Conservation (phyloP, 805 yeast genomes). For the Lipomyces mesembrius region DNA sequence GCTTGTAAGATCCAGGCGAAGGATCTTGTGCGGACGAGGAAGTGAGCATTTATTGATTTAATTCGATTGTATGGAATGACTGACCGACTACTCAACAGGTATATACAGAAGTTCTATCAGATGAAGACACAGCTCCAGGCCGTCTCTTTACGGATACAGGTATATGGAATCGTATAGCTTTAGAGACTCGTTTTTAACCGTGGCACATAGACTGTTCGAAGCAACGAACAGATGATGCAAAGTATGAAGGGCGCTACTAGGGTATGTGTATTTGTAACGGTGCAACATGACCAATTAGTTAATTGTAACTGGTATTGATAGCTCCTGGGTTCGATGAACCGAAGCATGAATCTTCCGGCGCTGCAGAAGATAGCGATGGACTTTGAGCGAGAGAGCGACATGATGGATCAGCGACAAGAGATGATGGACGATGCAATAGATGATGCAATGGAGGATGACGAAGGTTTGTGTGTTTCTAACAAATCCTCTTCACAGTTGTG, state of each 20-base stretch:
- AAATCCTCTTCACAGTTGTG: too few relatives aligned
- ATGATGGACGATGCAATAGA: conserved; percentile 98
- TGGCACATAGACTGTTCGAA: conserved; percentile 64
- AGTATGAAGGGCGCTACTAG: conserved; percentile 93
- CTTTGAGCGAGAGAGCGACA: conserved; percentile 87
- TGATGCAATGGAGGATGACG: conserved; percentile 90
- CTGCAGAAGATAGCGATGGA: conserved; percentile 89
- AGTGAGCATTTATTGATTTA: conserved; percentile 33
- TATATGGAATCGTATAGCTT: not conserved
- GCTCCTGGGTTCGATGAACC: conserved; percentile 76
- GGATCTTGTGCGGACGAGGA: conserved; percentile 86
- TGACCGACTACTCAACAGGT: not conserved
- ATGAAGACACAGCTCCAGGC: conserved; percentile 97
- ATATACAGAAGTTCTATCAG: conserved; percentile 81
- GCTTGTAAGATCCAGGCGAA: conserved; percentile 94
- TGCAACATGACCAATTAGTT: not conserved
- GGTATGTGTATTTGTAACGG: conserved; percentile 43
- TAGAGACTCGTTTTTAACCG: not conserved
- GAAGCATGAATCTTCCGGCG: conserved; percentile 86
- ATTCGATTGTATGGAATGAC: not conserved
- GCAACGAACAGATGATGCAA: conserved; percentile 91
- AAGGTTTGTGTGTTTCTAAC: conserved; percentile 45
- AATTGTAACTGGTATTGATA: not conserved
- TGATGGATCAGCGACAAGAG: conserved; percentile 98
- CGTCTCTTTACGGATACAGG: conserved; percentile 67